A percentile compares a stretch with the other conserved stretches of the same genome.
Evolutionary conservation across 2,329 filamentous ascomycete genomes (phyloP).

Genomic region (Penicillium thymicola): DNA sequence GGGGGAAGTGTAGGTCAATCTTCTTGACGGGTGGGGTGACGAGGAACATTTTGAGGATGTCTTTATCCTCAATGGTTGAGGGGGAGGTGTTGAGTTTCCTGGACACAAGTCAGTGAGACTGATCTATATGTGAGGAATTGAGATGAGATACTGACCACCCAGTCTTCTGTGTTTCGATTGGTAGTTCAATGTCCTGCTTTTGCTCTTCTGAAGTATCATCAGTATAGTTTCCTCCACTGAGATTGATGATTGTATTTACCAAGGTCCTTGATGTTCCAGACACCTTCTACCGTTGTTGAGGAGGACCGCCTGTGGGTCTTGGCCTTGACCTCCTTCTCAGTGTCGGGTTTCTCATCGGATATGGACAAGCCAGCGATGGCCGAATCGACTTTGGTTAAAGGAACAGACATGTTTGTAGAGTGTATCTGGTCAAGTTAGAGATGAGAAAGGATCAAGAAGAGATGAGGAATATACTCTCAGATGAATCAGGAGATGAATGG

Average conservation of each 20-base stretch:
- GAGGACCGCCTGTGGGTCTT: slow-evolving; percentile 65
- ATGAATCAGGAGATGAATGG: slow-evolving; percentile 7
- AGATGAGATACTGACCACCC: slow-evolving; percentile 28
- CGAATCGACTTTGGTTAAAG: slow-evolving; percentile 86
- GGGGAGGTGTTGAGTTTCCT: slow-evolving; percentile 96
- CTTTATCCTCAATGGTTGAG: slow-evolving; percentile 72
- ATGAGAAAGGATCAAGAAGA: slow-evolving; percentile 4
- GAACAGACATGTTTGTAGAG: slow-evolving; percentile 52
- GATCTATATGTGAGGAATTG: background rate
- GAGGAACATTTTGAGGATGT: slow-evolving; percentile 76
- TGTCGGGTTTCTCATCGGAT: slow-evolving; percentile 56
- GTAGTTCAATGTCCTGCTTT: slow-evolving; percentile 32
- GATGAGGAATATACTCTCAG: slow-evolving; percentile 3
- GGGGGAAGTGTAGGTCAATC: slow-evolving; percentile 87
- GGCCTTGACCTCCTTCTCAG: slow-evolving; percentile 41
- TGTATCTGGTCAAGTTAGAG: background rate
- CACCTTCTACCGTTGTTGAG: slow-evolving; percentile 67
- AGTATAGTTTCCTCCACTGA: background rate
- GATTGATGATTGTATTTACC: slow-evolving; percentile 55
- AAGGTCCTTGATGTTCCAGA: slow-evolving; percentile 80
- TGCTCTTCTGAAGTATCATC: slow-evolving; percentile 24
- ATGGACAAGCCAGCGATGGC: slow-evolving; percentile 75
- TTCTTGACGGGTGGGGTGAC: slow-evolving; percentile 83
- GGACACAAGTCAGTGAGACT: background rate
- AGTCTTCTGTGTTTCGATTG: slow-evolving; percentile 37